Base-by-base conservation (phyloP, 2,329 filamentous ascomycete species). In the Penicillium nordicum region DNA sequence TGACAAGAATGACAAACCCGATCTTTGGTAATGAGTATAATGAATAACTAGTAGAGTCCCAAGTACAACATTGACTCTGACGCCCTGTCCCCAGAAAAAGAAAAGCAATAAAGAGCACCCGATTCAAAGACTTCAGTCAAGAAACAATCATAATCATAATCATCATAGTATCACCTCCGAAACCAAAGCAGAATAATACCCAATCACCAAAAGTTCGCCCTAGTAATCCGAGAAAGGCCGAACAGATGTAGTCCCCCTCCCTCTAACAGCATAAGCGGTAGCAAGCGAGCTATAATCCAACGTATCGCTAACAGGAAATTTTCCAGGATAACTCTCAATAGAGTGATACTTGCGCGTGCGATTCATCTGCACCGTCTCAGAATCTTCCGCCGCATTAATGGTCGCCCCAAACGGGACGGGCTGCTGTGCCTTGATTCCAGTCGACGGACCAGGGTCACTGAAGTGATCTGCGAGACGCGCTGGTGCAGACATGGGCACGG, bases 191-290 rank as follows among this genome's bases (percentile, higher is more conserved):
- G 3, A 5, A 11, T 11, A 5, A 18, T 29, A 10, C 8, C 12
- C 8, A 5, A 23, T n/a, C 16, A 9, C 16, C 21, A 29, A 12
- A 34, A 8, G 3, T 27, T 34, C 5, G 0, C 21, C 23, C 43
- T 58, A 66, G 21, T 66, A 66, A 53, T 72, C 69, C 11, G 70
- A 70, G 53, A 70, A 72, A 14, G 70, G 69, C 37, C 69, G 57
- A 38, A 68, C 68, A 34, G 63, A 63, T 30, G 63, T 71, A 44
- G 57, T 63, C 18, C 63, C 65, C 34, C 55, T 61, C 25, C 63
- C 63, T n/a, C 61, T 59, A 46, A 70, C 57, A 23, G 61, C 59
- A 29, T 59, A 57, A 14, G 65, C 66, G 7, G 64, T 67, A 4
- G 67, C 70, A 59, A 71, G 47, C 7, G 57, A 62, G 48, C 63